Evolutionary conservation across 331 rosid species (phyloP), one percentile per base, ranked within the genome.

Genomic region (Stylosanthes scabra): DNA sequence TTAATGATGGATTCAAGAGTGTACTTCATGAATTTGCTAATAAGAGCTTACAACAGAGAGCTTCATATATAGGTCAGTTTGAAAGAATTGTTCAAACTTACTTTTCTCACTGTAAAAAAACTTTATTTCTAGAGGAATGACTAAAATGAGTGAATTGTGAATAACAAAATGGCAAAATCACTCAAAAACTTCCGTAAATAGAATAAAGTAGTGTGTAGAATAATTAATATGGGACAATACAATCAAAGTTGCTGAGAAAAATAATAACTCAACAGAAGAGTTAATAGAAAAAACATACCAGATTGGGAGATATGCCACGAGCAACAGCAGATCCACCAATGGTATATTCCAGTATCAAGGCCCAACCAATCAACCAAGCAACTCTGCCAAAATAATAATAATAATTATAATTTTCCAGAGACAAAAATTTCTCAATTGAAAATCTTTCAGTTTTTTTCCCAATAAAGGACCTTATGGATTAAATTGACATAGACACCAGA

Each of bases 321-420:
- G 99, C 96, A 84, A 94, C 99, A 41, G 97, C 86, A 39, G 99
- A 72, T 37, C 93, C 95, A 20, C 99, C 90, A 47, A 94, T 85
- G 44, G 91, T 90, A 67, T 94, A 94, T 80, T 94, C 99, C 69
- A 94, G 87, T 63, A 94, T 83, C 82, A 94, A 75, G 61, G 92
- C 95, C 99, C 99, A 94, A 42, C 99, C 99, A 49, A 94, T 65
- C 84, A 94, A 74, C 99, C 99, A 94, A 76, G 97, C 99, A 78
- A 83, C 90, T 7, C 99, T 94, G 81, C 49, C 77, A 46, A 82
- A 84, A 28, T 80, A 59, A 25, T 28, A 31, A 31, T 31, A 31
- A 31, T 31, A 31, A 31, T 31, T 20, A 52, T 6, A 27, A 42
- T 6, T 55, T 51, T 44, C 34, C 41, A 40, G 55, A 5, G 8